phyloP scores from a whole-genome alignment of 495 filamentous ascomycete genomes.

The Aspergillus heteromorphus region DNA sequence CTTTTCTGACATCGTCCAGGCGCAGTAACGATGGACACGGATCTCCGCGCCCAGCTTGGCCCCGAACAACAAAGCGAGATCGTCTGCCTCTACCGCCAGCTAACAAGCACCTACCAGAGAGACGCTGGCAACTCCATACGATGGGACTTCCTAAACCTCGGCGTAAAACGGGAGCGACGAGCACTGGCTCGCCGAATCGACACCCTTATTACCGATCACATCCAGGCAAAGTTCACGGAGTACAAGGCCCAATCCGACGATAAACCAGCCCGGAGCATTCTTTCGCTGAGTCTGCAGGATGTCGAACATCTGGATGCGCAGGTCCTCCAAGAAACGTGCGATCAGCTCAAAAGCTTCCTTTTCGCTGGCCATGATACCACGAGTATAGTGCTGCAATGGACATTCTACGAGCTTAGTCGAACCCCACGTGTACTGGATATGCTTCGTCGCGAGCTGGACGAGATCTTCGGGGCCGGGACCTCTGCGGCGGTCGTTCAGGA shows the following conservation, averaged over 20 bases:
- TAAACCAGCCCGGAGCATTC: slow-evolving; percentile 1
- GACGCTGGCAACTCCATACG: background rate
- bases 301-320: background rate
- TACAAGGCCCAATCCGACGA: background rate
- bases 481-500: slow-evolving; percentile 5
- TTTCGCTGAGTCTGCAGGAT: slow-evolving; percentile 7
- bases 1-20: background rate
- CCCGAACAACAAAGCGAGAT: background rate
- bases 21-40: slow-evolving; percentile 5
- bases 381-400: slow-evolving; percentile 32
- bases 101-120: background rate
- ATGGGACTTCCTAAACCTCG: background rate
- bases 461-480: slow-evolving; percentile 23
- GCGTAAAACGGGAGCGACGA: background rate
- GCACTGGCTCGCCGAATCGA: background rate
- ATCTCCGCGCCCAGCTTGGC: background rate
- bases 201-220: background rate
- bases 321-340: slow-evolving; percentile 8
- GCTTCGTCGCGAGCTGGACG: slow-evolving; percentile 42
- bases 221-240: slow-evolving; percentile 7
- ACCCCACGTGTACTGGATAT: slow-evolving; percentile 34
- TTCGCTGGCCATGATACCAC: slow-evolving; percentile 35
- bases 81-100: slow-evolving; percentile 4
- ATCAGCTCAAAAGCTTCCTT: slow-evolving; percentile 27
- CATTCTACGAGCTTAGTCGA: slow-evolving; percentile 44